These are phyloP conservation scores for Ceratocystis diversiconidia DNA, from an alignment of 2,329 filamentous ascomycete species.

Conservation along the genomic window DNA sequence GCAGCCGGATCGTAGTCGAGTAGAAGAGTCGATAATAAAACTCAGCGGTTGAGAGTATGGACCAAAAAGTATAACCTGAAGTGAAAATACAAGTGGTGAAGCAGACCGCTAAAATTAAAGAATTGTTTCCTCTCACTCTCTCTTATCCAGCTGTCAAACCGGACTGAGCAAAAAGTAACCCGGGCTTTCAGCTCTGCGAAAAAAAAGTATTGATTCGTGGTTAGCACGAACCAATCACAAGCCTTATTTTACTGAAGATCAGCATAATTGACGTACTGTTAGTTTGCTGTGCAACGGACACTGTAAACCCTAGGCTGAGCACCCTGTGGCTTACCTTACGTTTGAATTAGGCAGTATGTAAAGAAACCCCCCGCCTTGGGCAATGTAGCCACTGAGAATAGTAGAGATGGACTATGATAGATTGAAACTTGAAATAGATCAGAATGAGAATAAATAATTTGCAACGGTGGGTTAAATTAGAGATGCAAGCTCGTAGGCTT, in stretches of 20 bases:
- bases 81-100: no score
- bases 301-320: conserved; percentile 4
- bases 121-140: background rate
- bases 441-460: background rate
- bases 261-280: background rate
- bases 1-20: background rate
- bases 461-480: background rate
- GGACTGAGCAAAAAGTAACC: background rate
- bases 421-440: background rate
- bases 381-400: background rate
- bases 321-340: background rate
- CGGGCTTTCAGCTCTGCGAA: background rate
- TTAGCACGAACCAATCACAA: conserved; percentile 11
- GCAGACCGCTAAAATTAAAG: no score
- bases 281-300: background rate
- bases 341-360: background rate
- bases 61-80: no score
- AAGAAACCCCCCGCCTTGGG: background rate
- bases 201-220: conserved; percentile 7
- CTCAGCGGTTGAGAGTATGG: no score
- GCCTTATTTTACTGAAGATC: conserved; percentile 6
- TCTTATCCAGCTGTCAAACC: background rate
- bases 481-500: background rate
- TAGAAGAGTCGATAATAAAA: background rate
- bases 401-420: background rate